These are phyloP conservation scores for Paramecium primaurelia DNA, from an alignment of 73 alveolate species.

Conservation along the genomic window DNA sequence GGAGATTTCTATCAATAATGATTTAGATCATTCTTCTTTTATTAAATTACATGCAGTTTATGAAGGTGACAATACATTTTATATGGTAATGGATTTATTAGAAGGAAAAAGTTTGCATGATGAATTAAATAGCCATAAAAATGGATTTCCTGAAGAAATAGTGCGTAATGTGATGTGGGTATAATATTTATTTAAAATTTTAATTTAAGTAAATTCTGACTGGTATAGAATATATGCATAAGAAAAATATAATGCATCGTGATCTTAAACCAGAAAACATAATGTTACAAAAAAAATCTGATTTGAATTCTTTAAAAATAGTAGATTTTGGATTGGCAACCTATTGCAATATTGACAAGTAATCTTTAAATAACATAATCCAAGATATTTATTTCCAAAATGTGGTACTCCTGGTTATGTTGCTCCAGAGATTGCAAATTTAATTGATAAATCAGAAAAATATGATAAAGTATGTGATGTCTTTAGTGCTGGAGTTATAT, in stretches of 20 bases:
- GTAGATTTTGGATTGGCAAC: constrained; percentile 62
- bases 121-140: constrained; percentile 51
- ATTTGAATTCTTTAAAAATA: constrained; percentile 40
- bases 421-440: constrained; percentile 76
- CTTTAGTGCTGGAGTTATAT: constrained; percentile 59
- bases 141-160: constrained; percentile 50
- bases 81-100: constrained; percentile 54
- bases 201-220: neutral
- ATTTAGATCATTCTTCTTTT: constrained; percentile 53
- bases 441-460: constrained; percentile 40
- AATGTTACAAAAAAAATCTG: constrained; percentile 8
- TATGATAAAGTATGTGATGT: constrained; percentile 57
- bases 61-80: constrained; percentile 58
- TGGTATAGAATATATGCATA: constrained; percentile 52
- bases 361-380: neutral
- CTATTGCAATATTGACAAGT: constrained; percentile 30
- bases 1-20: constrained; percentile 45
- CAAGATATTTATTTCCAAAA: constrained; percentile 46
- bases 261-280: constrained; percentile 60
- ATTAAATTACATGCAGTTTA: constrained; percentile 54
- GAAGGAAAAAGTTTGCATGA: constrained; percentile 58
- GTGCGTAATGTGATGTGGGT: constrained; percentile 52
- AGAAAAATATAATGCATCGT: constrained; percentile 58
- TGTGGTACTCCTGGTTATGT: constrained; percentile 80
- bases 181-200: neutral